Evolutionary conservation across 2,329 filamentous ascomycete species (phyloP), one percentile per base, ranked within the genome.

Genomic region (Clonostachys chloroleuca): DNA sequence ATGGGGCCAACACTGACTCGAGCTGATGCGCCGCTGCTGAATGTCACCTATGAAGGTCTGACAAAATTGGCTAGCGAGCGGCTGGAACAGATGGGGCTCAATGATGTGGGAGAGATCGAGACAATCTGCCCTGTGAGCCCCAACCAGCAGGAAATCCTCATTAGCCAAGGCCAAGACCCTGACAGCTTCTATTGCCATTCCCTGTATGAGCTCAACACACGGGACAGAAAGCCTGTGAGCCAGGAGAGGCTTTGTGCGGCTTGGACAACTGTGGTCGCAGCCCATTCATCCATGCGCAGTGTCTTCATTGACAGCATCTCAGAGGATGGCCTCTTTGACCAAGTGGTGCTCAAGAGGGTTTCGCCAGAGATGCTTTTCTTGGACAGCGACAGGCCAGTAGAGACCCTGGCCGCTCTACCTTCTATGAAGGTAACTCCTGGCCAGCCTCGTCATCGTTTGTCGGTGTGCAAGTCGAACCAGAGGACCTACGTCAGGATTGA

Each of bases 281-380:
- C 64, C 43, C 71, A 78, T 43, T 56, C 69, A 0, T 66, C 73
- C 2, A 54, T 80, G 39, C 59, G 76, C 39, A 79, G 75, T 4
- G 63, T 79, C 16, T 80, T 80, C 48, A 72, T 70, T 40, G 74
- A 77, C 42, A 75, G 74, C 34, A 63, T 76, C 12, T 70, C 73
- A 12, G 66, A 70, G 36, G 66, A 72, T 6, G 72, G 73, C 0
- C 58, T 79, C 0, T 79, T 73, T 48, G 74, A 79, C 48, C 73
- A 72, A 52, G 65, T 79, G 12, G 60, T 80, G 6, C 57, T 80
- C 3, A 66, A 67, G 9, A 68, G 65, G 42, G 64, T 67, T 14
- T 77, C 74, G 0, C 74, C 77, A 1, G 69, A 65, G 35, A 78
- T 80, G 70, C 61, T 80, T 5, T 80, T 79, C 46, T 68, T 80